Evolutionary conservation across 2,329 filamentous ascomycete species (phyloP).

Genomic region (Amauroascus niger): DNA sequence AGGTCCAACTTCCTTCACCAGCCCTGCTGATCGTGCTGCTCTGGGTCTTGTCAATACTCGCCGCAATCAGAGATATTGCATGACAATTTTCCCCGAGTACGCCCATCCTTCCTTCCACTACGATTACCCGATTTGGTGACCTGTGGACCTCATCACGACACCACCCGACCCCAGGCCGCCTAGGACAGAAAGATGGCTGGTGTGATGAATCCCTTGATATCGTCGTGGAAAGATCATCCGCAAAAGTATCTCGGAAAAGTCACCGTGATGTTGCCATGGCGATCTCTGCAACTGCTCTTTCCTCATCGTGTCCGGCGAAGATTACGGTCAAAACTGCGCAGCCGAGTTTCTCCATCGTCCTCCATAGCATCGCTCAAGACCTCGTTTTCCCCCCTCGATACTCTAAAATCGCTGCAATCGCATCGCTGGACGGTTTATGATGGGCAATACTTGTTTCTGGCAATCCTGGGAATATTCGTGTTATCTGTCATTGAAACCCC

Average conservation of each 20-base stretch:
- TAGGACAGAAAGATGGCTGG: slow-evolving; percentile 9
- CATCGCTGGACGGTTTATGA: slow-evolving; percentile 78
- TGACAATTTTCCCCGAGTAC: background rate
- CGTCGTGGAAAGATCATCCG: slow-evolving; percentile 41
- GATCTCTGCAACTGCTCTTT: slow-evolving; percentile 43
- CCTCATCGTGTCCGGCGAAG: slow-evolving; percentile 58
- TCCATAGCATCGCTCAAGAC: slow-evolving; percentile 68
- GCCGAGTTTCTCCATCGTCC: slow-evolving; percentile 56
- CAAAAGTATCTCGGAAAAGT: slow-evolving; percentile 38
- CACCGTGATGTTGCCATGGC: slow-evolving; percentile 41
- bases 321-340: slow-evolving; percentile 59
- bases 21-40: background rate
- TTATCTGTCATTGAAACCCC: slow-evolving; percentile 70
- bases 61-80: background rate
- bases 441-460: slow-evolving; percentile 69
- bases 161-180: slow-evolving; percentile 1
- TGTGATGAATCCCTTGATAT: slow-evolving; percentile 29
- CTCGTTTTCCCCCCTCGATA: slow-evolving; percentile 71
- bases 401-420: slow-evolving; percentile 61
- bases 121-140: slow-evolving; percentile 5
- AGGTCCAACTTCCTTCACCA: background rate
- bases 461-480: slow-evolving; percentile 68
- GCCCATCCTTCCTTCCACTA: background rate
- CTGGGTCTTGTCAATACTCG: background rate
- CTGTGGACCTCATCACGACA: background rate